phyloP scores from a whole-genome alignment of 257 asterid genomes.

The Scutellaria barbata region DNA sequence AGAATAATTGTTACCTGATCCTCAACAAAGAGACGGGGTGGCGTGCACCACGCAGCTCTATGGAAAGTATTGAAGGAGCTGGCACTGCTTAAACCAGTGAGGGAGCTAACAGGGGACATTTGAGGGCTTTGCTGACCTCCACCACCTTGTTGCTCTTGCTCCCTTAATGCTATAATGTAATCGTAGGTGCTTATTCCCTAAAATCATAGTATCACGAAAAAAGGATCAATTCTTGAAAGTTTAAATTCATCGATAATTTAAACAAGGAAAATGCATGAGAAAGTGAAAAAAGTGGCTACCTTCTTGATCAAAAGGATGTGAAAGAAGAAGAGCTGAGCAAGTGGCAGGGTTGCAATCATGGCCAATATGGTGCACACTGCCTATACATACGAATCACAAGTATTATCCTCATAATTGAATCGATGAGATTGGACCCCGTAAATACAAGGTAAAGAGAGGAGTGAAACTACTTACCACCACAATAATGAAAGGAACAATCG shows the following conservation, averaged over 20 bases:
- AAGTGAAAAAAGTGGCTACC: constrained; percentile 45
- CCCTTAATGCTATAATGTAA: constrained; percentile 95
- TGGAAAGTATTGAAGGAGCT: constrained; percentile 90
- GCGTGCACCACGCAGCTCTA: constrained; percentile 98
- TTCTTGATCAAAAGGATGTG: constrained; percentile 95
- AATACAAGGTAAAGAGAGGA: constrained; percentile 7
- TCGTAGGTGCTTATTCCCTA: constrained; percentile 98
- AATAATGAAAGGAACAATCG: constrained; percentile 80
- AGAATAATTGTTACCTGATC: constrained; percentile 69
- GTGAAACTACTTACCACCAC: constrained; percentile 78
- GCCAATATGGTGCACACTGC: constrained; percentile 95
- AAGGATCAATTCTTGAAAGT: not conserved
- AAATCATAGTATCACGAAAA: constrained; percentile 29
- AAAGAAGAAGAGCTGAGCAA: constrained; percentile 97
- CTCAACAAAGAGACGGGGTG: constrained; percentile 93
- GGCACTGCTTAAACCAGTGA: constrained; percentile 89
- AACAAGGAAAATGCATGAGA: not conserved
- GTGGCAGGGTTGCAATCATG: constrained; percentile 95
- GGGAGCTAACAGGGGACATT: constrained; percentile 88
- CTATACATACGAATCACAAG: constrained; percentile 43
- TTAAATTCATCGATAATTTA: not conserved
- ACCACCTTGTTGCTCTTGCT: constrained; percentile 82
- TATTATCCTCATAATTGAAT: not conserved
- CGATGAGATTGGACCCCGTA: not conserved
- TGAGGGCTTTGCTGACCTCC: constrained; percentile 95